phyloP scores from a whole-genome alignment of 225 moss, liverwort and hornwort species.

The Polytrichum commune region DNA sequence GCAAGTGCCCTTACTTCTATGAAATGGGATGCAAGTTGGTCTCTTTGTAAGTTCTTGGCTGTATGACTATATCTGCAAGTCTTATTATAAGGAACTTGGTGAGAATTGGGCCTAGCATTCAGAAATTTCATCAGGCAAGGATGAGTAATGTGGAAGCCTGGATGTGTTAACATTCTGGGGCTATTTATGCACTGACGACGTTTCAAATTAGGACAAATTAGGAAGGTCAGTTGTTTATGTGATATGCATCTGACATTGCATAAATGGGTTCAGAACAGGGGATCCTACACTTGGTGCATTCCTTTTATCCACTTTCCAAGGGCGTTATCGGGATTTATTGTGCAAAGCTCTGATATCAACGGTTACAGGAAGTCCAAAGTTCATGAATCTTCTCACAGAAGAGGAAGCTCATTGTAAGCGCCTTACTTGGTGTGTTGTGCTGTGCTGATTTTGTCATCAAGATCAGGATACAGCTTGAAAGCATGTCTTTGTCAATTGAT shows the following conservation, averaged over 20 bases:
- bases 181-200: too few relatives aligned
- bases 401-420: slow-evolving; percentile 74
- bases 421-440: background rate
- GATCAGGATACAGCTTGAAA: too few relatives aligned
- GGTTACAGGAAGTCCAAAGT: slow-evolving; percentile 57
- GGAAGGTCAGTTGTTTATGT: background rate
- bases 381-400: slow-evolving; percentile 61
- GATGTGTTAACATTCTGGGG: too few relatives aligned
- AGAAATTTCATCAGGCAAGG: too few relatives aligned
- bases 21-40: slow-evolving; percentile 80
- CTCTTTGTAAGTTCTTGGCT: slow-evolving; percentile 51
- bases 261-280: slow-evolving; percentile 30
- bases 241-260: background rate
- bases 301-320: slow-evolving; percentile 75
- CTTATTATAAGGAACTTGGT: background rate
- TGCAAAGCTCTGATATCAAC: slow-evolving; percentile 79
- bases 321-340: slow-evolving; percentile 86
- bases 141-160: too few relatives aligned
- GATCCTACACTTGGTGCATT: slow-evolving; percentile 68
- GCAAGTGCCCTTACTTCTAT: slow-evolving; percentile 85
- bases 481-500: background rate
- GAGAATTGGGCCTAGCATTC: too few relatives aligned
- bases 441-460: too few relatives aligned
- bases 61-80: background rate
- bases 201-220: background rate